These are phyloP conservation scores for Penicillium canariense DNA, from an alignment of 495 filamentous ascomycete genomes.

Conservation along the genomic window DNA sequence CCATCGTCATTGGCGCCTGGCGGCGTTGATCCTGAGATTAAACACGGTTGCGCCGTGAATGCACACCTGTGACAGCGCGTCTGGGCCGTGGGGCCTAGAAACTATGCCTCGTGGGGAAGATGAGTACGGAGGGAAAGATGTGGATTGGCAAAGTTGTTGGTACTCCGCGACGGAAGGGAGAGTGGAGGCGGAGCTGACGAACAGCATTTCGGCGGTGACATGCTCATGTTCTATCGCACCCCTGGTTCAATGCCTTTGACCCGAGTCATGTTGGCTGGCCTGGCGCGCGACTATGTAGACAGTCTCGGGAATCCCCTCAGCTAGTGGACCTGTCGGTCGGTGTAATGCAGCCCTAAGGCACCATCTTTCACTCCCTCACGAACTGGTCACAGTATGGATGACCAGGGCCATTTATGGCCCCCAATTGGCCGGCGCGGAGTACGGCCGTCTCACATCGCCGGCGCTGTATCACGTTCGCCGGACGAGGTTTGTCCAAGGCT, in stretches of 20 bases:
- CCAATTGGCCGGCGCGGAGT: neutral
- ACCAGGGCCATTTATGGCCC: neutral
- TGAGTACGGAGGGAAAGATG: neutral
- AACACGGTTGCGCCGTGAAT: conserved; percentile 4
- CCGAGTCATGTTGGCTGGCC: conserved; percentile 10
- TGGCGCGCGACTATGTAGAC: conserved; percentile 20
- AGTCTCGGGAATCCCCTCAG: conserved; percentile 1
- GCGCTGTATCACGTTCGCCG: neutral
- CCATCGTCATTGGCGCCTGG: conserved; percentile 23
- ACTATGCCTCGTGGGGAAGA: conserved; percentile 7
- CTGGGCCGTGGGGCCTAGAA: conserved; percentile 1
- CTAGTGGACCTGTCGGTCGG: neutral
- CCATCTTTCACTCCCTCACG: neutral
- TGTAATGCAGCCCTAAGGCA: conserved; percentile 14
- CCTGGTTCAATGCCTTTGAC: neutral
- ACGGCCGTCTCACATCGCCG: conserved; percentile 4
- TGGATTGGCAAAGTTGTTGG: neutral
- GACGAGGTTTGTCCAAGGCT: neutral
- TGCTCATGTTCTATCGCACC: neutral
- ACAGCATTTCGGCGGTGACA: conserved; percentile 9
- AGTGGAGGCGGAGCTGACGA: conserved; percentile 15
- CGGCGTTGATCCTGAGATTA: conserved; percentile 20
- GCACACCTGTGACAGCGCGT: conserved; percentile 10
- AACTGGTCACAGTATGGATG: neutral
- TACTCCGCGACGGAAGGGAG: neutral